Evolutionary conservation across 768 basidiomycete genomes (phyloP).

Genomic region (Jaapia argillacea): DNA sequence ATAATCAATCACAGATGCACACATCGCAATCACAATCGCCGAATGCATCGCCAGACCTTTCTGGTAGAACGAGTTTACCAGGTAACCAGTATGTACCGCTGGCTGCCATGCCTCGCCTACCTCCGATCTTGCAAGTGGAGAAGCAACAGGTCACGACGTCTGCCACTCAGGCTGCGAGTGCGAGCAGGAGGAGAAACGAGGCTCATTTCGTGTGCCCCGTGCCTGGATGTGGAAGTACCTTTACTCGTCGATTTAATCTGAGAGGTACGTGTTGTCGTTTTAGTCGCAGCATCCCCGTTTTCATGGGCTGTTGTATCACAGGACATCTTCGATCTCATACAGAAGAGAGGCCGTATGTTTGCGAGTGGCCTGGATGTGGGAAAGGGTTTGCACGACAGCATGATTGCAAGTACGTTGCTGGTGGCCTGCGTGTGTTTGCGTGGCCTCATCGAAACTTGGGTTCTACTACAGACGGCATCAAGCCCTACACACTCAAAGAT

Average conservation of each 20-base stretch:
- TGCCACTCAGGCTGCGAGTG: constrained; percentile 87
- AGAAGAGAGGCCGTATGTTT: constrained; percentile 89
- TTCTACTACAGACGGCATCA: constrained; percentile 74
- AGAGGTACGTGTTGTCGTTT: constrained; percentile 40
- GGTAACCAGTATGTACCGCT: not conserved
- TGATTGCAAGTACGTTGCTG: constrained; percentile 82
- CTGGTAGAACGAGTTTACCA: not conserved
- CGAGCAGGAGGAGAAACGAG: constrained; percentile 81
- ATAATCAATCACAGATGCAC: constrained; percentile 34
- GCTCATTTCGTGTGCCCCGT: constrained; percentile 64
- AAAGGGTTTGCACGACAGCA: constrained; percentile 94
- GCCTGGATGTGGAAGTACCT: constrained; percentile 27
- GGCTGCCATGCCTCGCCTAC: constrained; percentile 39
- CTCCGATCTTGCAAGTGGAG: constrained; percentile 84
- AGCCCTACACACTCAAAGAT: constrained; percentile 77
- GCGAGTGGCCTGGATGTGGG: constrained; percentile 89
- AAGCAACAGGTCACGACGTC: constrained; percentile 93
- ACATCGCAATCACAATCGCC: constrained; percentile 10
- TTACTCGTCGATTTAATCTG: constrained; percentile 81
- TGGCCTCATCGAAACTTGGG: constrained; percentile 4
- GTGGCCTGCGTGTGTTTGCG: constrained; percentile 3
- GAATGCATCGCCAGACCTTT: constrained; percentile 1
- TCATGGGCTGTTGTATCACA: no score
- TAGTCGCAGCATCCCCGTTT: not conserved
- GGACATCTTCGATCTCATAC: constrained; percentile 94